Conservation (phyloP, 805 yeast genomes). For the Lipomyces kockii region DNA sequence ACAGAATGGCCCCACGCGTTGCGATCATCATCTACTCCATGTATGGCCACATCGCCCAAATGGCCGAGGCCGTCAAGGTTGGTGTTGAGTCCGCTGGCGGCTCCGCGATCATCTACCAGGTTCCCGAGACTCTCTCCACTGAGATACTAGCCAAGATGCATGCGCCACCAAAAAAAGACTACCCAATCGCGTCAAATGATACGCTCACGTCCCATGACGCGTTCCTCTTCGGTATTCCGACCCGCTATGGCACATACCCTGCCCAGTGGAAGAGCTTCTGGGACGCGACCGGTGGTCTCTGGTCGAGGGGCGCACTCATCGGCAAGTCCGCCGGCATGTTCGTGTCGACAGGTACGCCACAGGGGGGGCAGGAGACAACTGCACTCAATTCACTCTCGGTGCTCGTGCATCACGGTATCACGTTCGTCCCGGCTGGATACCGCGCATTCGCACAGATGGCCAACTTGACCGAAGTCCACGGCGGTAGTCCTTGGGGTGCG, state of each 20-base stretch:
- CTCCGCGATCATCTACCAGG: constrained; percentile 71
- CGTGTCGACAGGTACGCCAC: constrained; percentile 70
- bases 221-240: constrained; percentile 77
- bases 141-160: constrained; percentile 64
- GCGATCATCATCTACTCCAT: constrained; percentile 81
- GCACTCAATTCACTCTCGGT: constrained; percentile 60
- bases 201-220: constrained; percentile 69
- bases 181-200: constrained; percentile 63
- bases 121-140: constrained; percentile 73
- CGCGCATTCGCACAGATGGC: constrained; percentile 61
- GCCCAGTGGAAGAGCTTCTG: constrained; percentile 77
- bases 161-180: constrained; percentile 57
- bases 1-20: constrained; percentile 51
- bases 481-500: constrained; percentile 88
- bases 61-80: constrained; percentile 70
- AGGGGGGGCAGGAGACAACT: constrained; percentile 81
- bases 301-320: constrained; percentile 59
- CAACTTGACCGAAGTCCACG: constrained; percentile 69
- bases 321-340: constrained; percentile 80
- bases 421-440: constrained; percentile 79
- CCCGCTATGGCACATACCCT: constrained; percentile 76
- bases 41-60: constrained; percentile 73
- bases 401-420: constrained; percentile 76
- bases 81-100: constrained; percentile 77
- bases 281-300: constrained; percentile 68